These are phyloP conservation scores for Fusarium concolor DNA, from an alignment of 2,329 filamentous ascomycete species.

Conservation along the genomic window DNA sequence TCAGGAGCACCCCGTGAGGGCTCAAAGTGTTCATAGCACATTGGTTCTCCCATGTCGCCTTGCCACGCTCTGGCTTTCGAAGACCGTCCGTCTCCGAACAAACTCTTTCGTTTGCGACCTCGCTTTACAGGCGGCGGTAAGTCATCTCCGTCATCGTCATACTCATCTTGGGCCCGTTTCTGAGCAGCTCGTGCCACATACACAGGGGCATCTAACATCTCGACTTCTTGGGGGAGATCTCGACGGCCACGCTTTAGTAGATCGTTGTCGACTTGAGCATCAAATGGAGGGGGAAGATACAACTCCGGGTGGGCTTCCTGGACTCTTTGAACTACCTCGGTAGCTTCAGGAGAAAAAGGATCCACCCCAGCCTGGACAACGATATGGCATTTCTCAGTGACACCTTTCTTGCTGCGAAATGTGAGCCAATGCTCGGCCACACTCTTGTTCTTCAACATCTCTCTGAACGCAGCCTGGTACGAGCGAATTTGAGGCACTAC, in stretches of 20 bases:
- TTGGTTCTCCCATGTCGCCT: slow-evolving; percentile 21
- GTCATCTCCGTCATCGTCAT: slow-evolving; percentile 36
- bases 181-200: slow-evolving; percentile 57
- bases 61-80: slow-evolving; percentile 16
- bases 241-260: slow-evolving; percentile 50
- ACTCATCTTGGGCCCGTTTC: slow-evolving; percentile 48
- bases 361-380: slow-evolving; percentile 57
- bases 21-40: slow-evolving; percentile 38
- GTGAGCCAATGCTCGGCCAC: slow-evolving; percentile 58
- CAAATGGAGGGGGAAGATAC: slow-evolving; percentile 46
- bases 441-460: slow-evolving; percentile 52
- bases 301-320: slow-evolving; percentile 58
- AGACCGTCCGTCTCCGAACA: slow-evolving; percentile 3
- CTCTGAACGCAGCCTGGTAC: slow-evolving; percentile 54
- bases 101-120: slow-evolving; percentile 35
- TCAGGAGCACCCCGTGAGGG: slow-evolving; percentile 29
- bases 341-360: slow-evolving; percentile 56
- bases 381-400: slow-evolving; percentile 58
- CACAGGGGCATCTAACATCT: slow-evolving; percentile 63
- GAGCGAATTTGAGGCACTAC: slow-evolving; percentile 56
- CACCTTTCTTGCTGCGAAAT: slow-evolving; percentile 56
- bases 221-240: slow-evolving; percentile 57
- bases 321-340: slow-evolving; percentile 59
- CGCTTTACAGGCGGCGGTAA: slow-evolving; percentile 38
- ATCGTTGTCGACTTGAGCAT: slow-evolving; percentile 24